A percentile compares a stretch with the other conserved stretches of the same genome.
These are phyloP conservation scores for Coniferiporia sulphurascens DNA, from an alignment of 1,284 basidiomycete species.

Conservation along the genomic window DNA sequence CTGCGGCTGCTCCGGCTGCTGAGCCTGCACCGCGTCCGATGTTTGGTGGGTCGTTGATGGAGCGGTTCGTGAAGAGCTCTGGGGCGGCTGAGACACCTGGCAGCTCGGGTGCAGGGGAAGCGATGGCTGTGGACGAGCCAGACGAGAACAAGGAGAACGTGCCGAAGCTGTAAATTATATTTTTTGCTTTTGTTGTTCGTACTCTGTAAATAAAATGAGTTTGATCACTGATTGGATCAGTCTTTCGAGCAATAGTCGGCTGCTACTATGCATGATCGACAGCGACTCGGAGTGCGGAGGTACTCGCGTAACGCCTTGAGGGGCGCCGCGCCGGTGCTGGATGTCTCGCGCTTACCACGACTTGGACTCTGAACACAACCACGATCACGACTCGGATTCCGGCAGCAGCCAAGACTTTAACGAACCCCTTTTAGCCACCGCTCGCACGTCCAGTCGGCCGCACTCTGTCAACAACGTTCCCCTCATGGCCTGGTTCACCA, in stretches of 20 bases:
- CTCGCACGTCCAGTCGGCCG: neutral
- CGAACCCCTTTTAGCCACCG: neutral
- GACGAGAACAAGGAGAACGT: constrained; percentile 56
- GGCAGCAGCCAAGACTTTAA: neutral
- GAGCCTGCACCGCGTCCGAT: constrained; percentile 35
- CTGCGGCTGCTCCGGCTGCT: constrained; percentile 26
- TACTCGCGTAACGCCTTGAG: too few relatives aligned
- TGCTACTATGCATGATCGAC: too few relatives aligned
- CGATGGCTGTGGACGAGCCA: constrained; percentile 43
- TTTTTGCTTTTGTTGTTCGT: too few relatives aligned
- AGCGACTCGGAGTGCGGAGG: too few relatives aligned
- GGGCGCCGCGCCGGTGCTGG: too few relatives aligned
- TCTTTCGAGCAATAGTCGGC: too few relatives aligned
- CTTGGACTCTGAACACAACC: neutral
- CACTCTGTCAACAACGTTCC: neutral
- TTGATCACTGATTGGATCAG: too few relatives aligned
- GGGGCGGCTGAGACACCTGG: constrained; percentile 14
- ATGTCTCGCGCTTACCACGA: neutral
- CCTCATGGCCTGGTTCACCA: constrained; percentile 15
- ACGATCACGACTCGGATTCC: too few relatives aligned
- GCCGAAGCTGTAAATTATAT: neutral
- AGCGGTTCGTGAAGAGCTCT: constrained; percentile 55
- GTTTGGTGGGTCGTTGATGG: constrained; percentile 48
- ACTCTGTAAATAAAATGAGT: too few relatives aligned
- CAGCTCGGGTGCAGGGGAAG: constrained; percentile 23